Evolutionary conservation across 2,329 filamentous ascomycete species (phyloP).

Genomic region (Corniculantispora saksenae): DNA sequence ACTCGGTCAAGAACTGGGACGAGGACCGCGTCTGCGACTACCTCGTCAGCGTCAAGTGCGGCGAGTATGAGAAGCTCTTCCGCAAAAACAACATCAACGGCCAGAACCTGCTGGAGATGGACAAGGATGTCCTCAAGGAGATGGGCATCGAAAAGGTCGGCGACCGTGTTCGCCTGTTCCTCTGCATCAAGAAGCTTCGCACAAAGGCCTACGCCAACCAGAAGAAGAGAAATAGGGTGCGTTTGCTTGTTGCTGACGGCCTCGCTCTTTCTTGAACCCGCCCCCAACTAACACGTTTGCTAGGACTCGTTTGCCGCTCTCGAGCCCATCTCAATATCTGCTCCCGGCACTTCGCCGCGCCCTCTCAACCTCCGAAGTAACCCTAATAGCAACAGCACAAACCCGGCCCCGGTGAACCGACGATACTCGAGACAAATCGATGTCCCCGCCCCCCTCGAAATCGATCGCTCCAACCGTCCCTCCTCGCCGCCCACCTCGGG

Average conservation of each 20-base stretch:
- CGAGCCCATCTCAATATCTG: constrained; percentile 55
- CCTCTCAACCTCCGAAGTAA: constrained; percentile 57
- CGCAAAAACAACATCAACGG: constrained; percentile 94
- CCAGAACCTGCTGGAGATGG: constrained; percentile 94
- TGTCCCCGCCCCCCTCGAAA: constrained; percentile 42
- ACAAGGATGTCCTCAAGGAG: constrained; percentile 93
- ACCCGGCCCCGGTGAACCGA: constrained; percentile 47
- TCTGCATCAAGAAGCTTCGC: constrained; percentile 80
- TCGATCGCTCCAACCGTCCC: constrained; percentile 27
- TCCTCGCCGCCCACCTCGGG: constrained; percentile 40
- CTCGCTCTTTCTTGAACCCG: background rate
- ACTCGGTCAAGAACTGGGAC: constrained; percentile 82
- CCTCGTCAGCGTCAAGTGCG: constrained; percentile 85
- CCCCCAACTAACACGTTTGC: constrained; percentile 4
- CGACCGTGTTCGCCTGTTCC: constrained; percentile 87
- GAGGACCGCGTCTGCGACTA: constrained; percentile 91
- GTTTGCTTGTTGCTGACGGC: constrained; percentile 28
- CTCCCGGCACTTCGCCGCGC: constrained; percentile 48
- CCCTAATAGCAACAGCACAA: constrained; percentile 30
- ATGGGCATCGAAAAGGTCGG: constrained; percentile 98
- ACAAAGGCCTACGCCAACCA: constrained; percentile 75
- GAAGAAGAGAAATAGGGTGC: constrained; percentile 83
- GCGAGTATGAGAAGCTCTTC: constrained; percentile 90
- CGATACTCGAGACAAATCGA: constrained; percentile 66
- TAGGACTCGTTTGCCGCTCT: constrained; percentile 84